Evolutionary conservation across 2,329 filamentous ascomycete genomes (phyloP).

Genomic region (Elsinoe fawcettii): DNA sequence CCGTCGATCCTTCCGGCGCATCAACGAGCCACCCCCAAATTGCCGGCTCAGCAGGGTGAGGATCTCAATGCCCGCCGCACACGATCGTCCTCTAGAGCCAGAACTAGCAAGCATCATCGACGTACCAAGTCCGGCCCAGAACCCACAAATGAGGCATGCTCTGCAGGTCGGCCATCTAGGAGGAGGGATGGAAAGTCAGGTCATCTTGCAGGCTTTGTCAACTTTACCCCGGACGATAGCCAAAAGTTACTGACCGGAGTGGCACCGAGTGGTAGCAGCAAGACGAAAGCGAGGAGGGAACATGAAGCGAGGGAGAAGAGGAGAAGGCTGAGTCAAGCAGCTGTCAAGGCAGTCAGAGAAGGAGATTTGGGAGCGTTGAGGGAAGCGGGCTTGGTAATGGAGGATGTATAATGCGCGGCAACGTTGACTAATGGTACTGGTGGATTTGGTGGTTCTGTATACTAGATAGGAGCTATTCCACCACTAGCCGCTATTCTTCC

Average conservation of each 20-base stretch:
- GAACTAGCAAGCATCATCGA: slow-evolving; percentile 4
- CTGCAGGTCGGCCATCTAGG: neutral
- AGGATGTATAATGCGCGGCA: neutral
- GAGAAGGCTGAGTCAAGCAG: slow-evolving; percentile 58
- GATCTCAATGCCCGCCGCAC: neutral
- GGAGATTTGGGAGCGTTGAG: slow-evolving; percentile 49
- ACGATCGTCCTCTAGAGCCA: neutral
- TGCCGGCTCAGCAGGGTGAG: neutral
- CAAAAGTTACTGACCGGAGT: slow-evolving; percentile 77
- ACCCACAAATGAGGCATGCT: neutral
- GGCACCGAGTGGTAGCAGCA: slow-evolving; percentile 80
- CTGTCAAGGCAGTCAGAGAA: slow-evolving; percentile 59
- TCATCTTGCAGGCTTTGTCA: slow-evolving; percentile 59
- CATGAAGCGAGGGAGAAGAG: slow-evolving; percentile 76
- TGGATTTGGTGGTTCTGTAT: neutral
- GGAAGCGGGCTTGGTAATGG: slow-evolving; percentile 33
- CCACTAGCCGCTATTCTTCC: slow-evolving; percentile 14
- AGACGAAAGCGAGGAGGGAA: slow-evolving; percentile 89
- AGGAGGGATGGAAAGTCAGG: slow-evolving; percentile 13
- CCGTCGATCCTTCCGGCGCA: neutral
- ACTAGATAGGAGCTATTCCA: neutral
- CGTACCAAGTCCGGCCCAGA: slow-evolving; percentile 6
- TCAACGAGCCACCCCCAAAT: neutral
- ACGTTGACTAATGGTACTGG: neutral
- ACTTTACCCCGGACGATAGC: slow-evolving; percentile 78